These are phyloP conservation scores for Xylariaceae sp. DNA, from an alignment of 2,329 filamentous ascomycete genomes.

Conservation along the genomic window DNA sequence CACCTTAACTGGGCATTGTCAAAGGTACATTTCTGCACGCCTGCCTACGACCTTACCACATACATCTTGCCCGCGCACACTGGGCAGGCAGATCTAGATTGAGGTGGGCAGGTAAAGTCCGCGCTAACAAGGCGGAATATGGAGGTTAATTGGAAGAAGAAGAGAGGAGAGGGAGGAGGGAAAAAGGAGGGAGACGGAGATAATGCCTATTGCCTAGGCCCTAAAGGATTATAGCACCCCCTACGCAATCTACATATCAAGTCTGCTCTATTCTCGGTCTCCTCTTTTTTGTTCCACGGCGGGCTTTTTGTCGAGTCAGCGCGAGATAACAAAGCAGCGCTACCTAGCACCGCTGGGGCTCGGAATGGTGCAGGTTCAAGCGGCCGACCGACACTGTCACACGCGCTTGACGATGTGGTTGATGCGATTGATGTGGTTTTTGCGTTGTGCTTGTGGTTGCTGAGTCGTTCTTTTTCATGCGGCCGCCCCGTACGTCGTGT, in stretches of 20 bases:
- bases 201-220: no score
- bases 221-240: no score
- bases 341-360: constrained; percentile 26
- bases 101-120: constrained; percentile 11
- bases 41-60: background rate
- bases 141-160: background rate
- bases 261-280: no score
- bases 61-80: background rate
- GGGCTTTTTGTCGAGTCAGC: constrained; percentile 19
- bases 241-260: no score
- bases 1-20: background rate
- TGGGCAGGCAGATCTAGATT: constrained; percentile 5
- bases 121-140: constrained; percentile 5
- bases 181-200: background rate
- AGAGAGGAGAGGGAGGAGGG: background rate
- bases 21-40: background rate
- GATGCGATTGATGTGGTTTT: background rate
- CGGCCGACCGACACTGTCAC: constrained; percentile 29
- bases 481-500: constrained; percentile 26
- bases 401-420: constrained; percentile 17
- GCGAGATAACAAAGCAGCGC: constrained; percentile 24
- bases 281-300: constrained; percentile 4
- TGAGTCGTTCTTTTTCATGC: constrained; percentile 21
- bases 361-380: constrained; percentile 3
- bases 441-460: constrained; percentile 17